Evolutionary conservation across 2,329 filamentous ascomycete species (phyloP).

Genomic region (Talaromyces sp.): DNA sequence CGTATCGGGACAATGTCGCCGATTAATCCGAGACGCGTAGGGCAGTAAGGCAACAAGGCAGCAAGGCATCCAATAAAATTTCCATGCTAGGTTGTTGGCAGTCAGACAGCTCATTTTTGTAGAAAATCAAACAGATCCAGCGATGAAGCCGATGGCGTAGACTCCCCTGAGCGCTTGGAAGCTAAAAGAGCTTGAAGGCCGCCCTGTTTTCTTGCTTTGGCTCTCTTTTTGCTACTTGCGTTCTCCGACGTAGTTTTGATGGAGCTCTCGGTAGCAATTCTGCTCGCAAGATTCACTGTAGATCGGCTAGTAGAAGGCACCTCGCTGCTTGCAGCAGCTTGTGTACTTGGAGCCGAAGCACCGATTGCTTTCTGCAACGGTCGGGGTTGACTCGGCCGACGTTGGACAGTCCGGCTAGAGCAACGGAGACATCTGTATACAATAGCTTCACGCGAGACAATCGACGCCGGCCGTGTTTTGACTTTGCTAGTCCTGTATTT

Average conservation of each 20-base stretch:
- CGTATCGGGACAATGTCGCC: constrained; percentile 18
- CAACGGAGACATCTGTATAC: constrained; percentile 40
- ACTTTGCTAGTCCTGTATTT: constrained; percentile 20
- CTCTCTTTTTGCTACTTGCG: constrained; percentile 54
- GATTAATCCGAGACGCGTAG: constrained; percentile 21
- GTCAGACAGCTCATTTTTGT: constrained; percentile 33
- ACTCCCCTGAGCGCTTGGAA: constrained; percentile 33
- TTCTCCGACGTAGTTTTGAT: constrained; percentile 30
- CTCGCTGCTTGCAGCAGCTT: background rate
- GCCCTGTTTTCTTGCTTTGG: constrained; percentile 53
- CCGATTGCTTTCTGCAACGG: constrained; percentile 22
- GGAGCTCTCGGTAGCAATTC: constrained; percentile 14
- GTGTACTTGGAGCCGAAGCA: background rate
- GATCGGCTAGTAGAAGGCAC: constrained; percentile 15
- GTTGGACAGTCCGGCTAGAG: constrained; percentile 30
- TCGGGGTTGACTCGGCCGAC: constrained; percentile 2
- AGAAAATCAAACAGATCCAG: constrained; percentile 56
- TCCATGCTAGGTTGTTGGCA: background rate
- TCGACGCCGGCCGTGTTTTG: constrained; percentile 16
- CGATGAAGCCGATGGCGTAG: constrained; percentile 27
- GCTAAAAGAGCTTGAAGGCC: constrained; percentile 55
- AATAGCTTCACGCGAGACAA: constrained; percentile 24
- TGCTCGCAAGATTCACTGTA: constrained; percentile 15
- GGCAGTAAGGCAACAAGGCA: constrained; percentile 16
- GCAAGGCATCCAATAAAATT: constrained; percentile 20